Evolutionary conservation across 768 basidiomycete species (phyloP).

Genomic region (Hortiboletus campestris): DNA sequence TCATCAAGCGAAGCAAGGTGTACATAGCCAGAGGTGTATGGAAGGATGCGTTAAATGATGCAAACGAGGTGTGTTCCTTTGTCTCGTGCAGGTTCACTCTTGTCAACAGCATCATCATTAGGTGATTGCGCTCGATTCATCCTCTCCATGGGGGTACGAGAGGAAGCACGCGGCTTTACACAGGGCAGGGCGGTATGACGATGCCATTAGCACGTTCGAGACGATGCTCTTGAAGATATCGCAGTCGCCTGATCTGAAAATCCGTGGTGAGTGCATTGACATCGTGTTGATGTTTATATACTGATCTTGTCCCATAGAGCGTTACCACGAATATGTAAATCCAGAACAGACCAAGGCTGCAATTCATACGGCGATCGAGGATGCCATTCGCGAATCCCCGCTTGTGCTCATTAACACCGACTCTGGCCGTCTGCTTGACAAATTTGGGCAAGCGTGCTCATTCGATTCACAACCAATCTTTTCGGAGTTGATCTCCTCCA

Average conservation of each 20-base stretch:
- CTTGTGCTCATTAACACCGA: no score
- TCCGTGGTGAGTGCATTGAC: not conserved
- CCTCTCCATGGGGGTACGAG: not conserved
- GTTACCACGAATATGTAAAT: no score
- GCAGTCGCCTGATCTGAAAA: not conserved
- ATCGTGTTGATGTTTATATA: not conserved
- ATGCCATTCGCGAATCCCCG: no score
- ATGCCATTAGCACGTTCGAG: not conserved
- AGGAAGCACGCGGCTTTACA: not conserved
- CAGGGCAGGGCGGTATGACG: not conserved
- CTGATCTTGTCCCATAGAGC: no score
- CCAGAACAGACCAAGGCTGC: no score
- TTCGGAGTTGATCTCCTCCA: no score
- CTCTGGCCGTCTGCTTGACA: no score
- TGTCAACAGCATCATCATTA: no score
- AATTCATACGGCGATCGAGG: no score
- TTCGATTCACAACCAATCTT: no score
- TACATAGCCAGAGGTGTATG: not conserved
- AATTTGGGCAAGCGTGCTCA: no score
- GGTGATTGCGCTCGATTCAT: not conserved
- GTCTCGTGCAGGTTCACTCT: not conserved
- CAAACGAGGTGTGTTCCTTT: not conserved
- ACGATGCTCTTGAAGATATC: slow-evolving; percentile 1
- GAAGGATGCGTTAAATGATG: not conserved
- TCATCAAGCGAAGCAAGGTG: not conserved